These are phyloP conservation scores for Plasmodium knowlesi DNA, from an alignment of 169 alveolate species.

Conservation along the genomic window DNA sequence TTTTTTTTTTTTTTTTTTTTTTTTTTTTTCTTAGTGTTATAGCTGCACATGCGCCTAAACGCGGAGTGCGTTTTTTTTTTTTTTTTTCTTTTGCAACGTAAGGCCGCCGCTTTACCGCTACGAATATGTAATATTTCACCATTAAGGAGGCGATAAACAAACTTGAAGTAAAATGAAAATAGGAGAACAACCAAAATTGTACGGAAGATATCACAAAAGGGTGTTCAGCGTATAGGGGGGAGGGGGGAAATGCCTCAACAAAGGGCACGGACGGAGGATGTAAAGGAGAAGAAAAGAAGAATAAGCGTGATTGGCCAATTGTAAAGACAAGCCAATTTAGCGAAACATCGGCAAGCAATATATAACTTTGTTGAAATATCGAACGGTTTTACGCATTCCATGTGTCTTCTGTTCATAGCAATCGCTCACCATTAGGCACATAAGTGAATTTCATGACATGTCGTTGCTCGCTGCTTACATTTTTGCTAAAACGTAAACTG, in stretches of 20 bases:
- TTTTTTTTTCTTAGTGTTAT: background rate
- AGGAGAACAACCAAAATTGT: background rate
- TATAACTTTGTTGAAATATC: background rate
- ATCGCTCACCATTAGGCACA: background rate
- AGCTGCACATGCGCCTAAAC: background rate
- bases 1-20: background rate
- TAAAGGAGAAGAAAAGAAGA: background rate
- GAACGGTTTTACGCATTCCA: background rate
- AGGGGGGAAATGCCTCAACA: background rate
- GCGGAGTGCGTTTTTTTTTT: background rate
- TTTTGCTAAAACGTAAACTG: background rate
- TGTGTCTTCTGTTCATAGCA: background rate
- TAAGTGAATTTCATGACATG: background rate
- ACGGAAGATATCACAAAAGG: background rate
- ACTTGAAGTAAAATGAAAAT: background rate
- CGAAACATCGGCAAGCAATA: background rate
- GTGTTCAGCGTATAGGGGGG: background rate
- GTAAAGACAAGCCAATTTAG: background rate
- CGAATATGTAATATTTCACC: background rate
- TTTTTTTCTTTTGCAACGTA: background rate
- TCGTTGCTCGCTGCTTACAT: background rate
- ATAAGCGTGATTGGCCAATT: background rate
- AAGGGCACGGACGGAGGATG: background rate
- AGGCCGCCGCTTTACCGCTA: background rate
- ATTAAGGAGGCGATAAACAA: background rate